Evolutionary conservation across 139 green algal species (phyloP).

Genomic region (Chlorella ohadii): DNA sequence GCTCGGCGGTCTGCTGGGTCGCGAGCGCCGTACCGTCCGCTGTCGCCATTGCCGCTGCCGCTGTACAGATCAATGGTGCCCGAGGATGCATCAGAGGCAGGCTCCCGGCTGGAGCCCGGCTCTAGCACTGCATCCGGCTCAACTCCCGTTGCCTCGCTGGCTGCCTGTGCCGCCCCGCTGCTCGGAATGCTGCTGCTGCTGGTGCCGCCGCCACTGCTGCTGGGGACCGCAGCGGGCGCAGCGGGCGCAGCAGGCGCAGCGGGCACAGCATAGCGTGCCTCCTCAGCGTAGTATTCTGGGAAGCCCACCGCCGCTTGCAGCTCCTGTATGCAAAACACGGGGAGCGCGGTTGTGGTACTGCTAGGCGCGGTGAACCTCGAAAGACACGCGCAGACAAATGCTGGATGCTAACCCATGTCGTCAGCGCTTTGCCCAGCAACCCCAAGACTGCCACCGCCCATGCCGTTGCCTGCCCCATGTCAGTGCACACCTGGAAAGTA

Average conservation of each 20-base stretch:
- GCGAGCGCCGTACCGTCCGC: slow-evolving; percentile 3
- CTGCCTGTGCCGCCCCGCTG: neutral
- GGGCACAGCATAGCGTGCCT: slow-evolving; percentile 45
- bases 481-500: slow-evolving; percentile 33
- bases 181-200: neutral
- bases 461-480: neutral
- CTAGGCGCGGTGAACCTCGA: too few species aligned
- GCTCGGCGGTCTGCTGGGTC: slow-evolving; percentile 6
- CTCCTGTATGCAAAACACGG: slow-evolving; percentile 7
- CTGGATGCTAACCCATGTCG: too few species aligned
- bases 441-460: too few species aligned
- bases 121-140: slow-evolving; percentile 33
- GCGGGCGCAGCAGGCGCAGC: neutral
- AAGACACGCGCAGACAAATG: too few species aligned
- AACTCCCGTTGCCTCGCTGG: neutral
- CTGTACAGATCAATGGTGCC: slow-evolving; percentile 26
- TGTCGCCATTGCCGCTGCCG: neutral
- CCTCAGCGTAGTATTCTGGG: slow-evolving; percentile 66
- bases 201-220: slow-evolving; percentile 1
- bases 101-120: neutral
- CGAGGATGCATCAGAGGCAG: neutral
- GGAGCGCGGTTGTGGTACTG: too few species aligned
- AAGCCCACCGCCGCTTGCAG: slow-evolving; percentile 74
- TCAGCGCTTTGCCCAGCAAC: too few species aligned
- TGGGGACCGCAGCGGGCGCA: neutral